A percentile compares a stretch with the other conserved stretches of the same genome.
Conservation (phyloP, 345 rosid species). For the Rhizophora apiculata region DNA sequence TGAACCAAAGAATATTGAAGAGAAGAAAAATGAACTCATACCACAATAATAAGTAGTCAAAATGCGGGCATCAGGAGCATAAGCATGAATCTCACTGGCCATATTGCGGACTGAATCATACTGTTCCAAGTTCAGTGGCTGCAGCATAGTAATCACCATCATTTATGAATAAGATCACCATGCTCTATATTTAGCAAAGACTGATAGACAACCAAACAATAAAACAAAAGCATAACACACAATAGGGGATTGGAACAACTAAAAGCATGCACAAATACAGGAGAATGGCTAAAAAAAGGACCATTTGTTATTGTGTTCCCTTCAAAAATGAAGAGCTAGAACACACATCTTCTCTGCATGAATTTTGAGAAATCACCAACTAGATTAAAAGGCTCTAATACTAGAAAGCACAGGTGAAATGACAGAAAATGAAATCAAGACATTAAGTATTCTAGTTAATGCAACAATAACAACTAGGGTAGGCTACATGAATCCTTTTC, state of each 20-base stretch:
- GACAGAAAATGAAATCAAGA: conserved; percentile 4
- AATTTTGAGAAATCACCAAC: neutral
- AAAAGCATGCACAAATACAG: neutral
- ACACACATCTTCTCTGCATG: neutral
- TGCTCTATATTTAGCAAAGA: conserved; percentile 5
- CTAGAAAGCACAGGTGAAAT: neutral
- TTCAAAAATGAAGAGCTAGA: conserved; percentile 1
- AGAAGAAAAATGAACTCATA: conserved; percentile 26
- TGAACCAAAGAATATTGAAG: neutral
- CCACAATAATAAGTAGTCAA: conserved; percentile 93
- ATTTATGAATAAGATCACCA: neutral
- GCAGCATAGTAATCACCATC: conserved; percentile 25
- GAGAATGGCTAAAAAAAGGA: neutral
- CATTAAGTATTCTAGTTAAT: no score
- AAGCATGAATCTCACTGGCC: conserved; percentile 82
- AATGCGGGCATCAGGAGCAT: conserved; percentile 95
- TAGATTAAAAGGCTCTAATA: neutral
- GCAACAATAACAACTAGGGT: neutral
- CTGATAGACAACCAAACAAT: conserved; percentile 4
- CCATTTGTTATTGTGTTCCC: neutral
- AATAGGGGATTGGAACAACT: neutral
- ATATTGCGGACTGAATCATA: conserved; percentile 66
- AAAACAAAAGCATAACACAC: neutral
- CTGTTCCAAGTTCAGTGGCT: conserved; percentile 95
- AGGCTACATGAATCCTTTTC: conserved; percentile 3